phyloP scores from a whole-genome alignment of 2,329 filamentous ascomycete species.

The Talaromyces sp. region DNA sequence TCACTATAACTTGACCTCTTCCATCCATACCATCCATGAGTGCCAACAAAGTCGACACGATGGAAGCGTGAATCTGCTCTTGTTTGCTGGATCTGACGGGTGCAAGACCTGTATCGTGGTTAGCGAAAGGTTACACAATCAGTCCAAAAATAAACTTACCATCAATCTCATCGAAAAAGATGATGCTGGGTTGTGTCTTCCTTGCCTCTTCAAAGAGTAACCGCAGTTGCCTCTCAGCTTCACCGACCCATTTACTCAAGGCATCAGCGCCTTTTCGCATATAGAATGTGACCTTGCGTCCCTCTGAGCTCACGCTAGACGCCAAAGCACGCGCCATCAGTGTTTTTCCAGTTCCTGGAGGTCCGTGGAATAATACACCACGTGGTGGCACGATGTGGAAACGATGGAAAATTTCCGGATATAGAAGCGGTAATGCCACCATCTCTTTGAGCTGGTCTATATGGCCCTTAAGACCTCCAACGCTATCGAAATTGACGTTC shows the following conservation, averaged over 20 bases:
- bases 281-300: constrained; percentile 95
- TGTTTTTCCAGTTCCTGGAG: constrained; percentile 95
- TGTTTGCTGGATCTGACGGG: constrained; percentile 96
- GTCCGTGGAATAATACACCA: constrained; percentile 93
- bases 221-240: constrained; percentile 90
- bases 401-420: constrained; percentile 85
- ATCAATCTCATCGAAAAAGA: constrained; percentile 99
- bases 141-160: constrained; percentile 43
- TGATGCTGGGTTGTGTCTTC: constrained; percentile 95
- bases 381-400: constrained; percentile 92
- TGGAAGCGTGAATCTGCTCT: constrained; percentile 97
- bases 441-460: constrained; percentile 98
- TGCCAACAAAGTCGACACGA: constrained; percentile 87
- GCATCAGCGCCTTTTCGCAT: constrained; percentile 99
- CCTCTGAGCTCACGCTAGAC: constrained; percentile 80
- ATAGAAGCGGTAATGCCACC: constrained; percentile 89
- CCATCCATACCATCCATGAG: constrained; percentile 98
- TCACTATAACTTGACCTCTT: constrained; percentile 96
- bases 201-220: constrained; percentile 92
- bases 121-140: background rate
- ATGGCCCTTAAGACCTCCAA: constrained; percentile 85
- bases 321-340: constrained; percentile 89
- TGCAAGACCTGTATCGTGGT: constrained; percentile 54
- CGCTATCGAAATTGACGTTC: constrained; percentile 87
- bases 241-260: constrained; percentile 97